These are phyloP conservation scores for Termitomyces sp. DNA, from an alignment of 768 basidiomycete genomes.

Conservation along the genomic window DNA sequence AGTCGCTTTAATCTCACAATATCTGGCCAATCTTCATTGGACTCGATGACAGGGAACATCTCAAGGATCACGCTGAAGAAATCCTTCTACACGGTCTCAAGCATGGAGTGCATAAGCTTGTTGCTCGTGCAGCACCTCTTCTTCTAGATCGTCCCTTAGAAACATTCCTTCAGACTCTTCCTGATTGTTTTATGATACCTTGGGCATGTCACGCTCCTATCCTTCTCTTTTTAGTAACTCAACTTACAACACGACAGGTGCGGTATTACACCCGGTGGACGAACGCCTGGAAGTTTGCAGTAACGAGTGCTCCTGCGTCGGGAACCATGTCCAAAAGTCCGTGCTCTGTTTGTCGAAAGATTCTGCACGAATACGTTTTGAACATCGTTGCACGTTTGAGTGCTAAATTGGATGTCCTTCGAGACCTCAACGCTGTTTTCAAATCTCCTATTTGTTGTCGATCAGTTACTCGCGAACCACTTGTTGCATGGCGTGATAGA, in stretches of 20 bases:
- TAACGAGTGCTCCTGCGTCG: background rate
- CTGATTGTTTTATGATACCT: background rate
- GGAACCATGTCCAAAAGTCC: background rate
- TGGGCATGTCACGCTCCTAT: constrained; percentile 1
- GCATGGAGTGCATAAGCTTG: background rate
- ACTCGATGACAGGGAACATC: background rate
- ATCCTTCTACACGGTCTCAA: constrained; percentile 5
- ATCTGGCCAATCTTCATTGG: background rate
- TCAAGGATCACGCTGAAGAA: background rate
- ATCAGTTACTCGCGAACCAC: background rate
- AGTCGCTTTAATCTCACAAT: background rate
- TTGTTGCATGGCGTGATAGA: background rate
- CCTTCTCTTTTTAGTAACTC: background rate
- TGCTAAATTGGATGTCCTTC: background rate
- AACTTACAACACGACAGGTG: background rate
- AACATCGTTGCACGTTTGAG: background rate
- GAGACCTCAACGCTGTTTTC: background rate
- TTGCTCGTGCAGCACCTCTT: background rate
- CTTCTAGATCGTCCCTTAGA: constrained; percentile 5
- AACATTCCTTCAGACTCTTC: background rate
- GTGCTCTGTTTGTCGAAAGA: background rate
- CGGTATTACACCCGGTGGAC: constrained; percentile 1
- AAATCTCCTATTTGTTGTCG: background rate
- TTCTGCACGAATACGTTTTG: background rate
- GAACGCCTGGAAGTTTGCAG: background rate